A percentile compares a stretch with the other conserved stretches of the same genome.
These are phyloP conservation scores for Rhodotorula paludigena DNA, from an alignment of 768 basidiomycete species.

Conservation along the genomic window DNA sequence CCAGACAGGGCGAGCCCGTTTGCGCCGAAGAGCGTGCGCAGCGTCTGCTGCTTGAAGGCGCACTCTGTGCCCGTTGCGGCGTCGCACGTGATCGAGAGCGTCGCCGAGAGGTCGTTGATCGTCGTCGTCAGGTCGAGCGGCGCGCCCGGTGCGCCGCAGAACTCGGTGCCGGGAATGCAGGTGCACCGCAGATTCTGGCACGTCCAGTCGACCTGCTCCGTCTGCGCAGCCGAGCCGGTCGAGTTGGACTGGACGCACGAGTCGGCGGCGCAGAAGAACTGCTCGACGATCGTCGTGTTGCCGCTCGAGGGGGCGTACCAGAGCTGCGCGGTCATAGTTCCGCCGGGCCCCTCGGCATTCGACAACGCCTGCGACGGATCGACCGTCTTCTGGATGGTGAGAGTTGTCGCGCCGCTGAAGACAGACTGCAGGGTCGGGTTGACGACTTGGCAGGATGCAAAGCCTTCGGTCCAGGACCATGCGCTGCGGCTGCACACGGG, in stretches of 20 bases:
- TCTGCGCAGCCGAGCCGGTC: conserved; percentile 3
- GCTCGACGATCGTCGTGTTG: conserved; percentile 61
- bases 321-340: conserved; percentile 51
- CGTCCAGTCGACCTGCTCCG: conserved; percentile 55
- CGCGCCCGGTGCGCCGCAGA: conserved; percentile 60
- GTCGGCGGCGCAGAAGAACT: conserved; percentile 76
- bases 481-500: conserved; percentile 67
- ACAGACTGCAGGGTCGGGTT: conserved; percentile 77
- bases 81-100: conserved; percentile 64
- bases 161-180: conserved; percentile 64
- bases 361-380: conserved; percentile 65
- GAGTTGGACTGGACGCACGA: conserved; percentile 62
- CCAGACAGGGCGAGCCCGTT: conserved; percentile 65
- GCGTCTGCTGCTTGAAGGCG: conserved; percentile 65
- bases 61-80: conserved; percentile 56
- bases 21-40: conserved; percentile 67
- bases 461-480: conserved; percentile 68
- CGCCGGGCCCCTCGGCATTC: conserved; percentile 48
- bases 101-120: conserved; percentile 64
- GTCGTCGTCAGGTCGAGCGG: conserved; percentile 45
- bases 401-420: conserved; percentile 63
- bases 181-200: conserved; percentile 71
- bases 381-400: conserved; percentile 74
- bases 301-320: conserved; percentile 29
- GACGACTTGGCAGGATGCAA: conserved; percentile 77